phyloP scores from a whole-genome alignment of 139 green algal species.

The Protoeuglena noctilucae region DNA sequence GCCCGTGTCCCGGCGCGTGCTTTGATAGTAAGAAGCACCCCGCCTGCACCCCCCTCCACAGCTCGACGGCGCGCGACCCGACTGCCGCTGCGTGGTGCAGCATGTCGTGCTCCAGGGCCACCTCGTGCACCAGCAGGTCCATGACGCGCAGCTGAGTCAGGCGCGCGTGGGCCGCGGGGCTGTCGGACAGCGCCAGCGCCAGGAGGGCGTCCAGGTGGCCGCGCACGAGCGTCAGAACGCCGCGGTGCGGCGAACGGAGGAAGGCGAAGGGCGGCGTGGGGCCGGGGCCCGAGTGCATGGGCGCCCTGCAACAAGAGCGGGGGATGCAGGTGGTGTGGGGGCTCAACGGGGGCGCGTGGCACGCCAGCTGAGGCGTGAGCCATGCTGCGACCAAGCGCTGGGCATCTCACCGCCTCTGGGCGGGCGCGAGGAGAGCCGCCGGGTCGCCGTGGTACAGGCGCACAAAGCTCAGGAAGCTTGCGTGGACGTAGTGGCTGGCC shows the following conservation, averaged over 20 bases:
- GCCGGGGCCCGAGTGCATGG: too few relatives aligned
- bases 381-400: too few relatives aligned
- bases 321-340: too few relatives aligned
- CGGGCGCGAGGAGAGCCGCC: too few relatives aligned
- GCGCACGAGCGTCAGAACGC: conserved; percentile 16
- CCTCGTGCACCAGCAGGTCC: conserved; percentile 30
- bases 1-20: not conserved
- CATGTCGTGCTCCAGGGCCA: conserved; percentile 30
- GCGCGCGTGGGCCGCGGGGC: conserved; percentile 7
- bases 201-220: conserved; percentile 18
- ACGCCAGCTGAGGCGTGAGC: too few relatives aligned
- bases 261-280: too few relatives aligned
- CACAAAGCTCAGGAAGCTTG: conserved; percentile 27
- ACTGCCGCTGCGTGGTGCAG: not conserved
- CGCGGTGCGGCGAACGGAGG: too few relatives aligned
- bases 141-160: conserved; percentile 29
- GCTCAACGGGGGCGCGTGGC: too few relatives aligned
- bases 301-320: too few relatives aligned
- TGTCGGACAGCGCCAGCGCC: conserved; percentile 13
- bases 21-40: too few relatives aligned
- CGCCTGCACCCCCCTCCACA: not conserved
- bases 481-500: too few relatives aligned
- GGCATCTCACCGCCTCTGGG: conserved; percentile 21
- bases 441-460: conserved; percentile 29
- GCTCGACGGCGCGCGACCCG: not conserved